A percentile compares a stretch with the other conserved stretches of the same genome.
These are phyloP conservation scores for Cladophialophora immunda DNA, from an alignment of 2,329 filamentous ascomycete genomes.

Conservation along the genomic window DNA sequence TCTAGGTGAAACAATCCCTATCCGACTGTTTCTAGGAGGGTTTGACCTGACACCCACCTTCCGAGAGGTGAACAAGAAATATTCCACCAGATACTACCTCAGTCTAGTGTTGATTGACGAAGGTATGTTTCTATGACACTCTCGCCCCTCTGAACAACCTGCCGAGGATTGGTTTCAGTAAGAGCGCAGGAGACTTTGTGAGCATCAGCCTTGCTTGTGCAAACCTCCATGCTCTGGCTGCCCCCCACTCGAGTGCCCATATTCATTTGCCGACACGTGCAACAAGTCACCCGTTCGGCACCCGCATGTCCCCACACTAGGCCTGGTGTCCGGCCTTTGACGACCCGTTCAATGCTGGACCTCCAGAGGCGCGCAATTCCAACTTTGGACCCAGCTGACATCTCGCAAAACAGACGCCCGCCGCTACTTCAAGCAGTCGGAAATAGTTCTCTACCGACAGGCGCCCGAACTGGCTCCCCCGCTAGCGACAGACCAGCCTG, in stretches of 20 bases:
- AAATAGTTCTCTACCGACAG: conserved; percentile 96
- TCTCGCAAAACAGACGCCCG: conserved; percentile 72
- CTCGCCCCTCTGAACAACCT: conserved; percentile 15
- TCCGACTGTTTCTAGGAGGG: conserved; percentile 93
- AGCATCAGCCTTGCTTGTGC: background rate
- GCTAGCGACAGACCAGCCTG: conserved; percentile 40
- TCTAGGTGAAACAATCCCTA: conserved; percentile 86
- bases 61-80: conserved; percentile 99
- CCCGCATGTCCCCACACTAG: conserved; percentile 29
- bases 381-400: background rate
- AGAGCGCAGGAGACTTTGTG: background rate
- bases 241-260: background rate
- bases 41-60: conserved; percentile 98
- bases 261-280: background rate
- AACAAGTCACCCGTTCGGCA: background rate
- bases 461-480: conserved; percentile 50
- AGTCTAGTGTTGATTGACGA: conserved; percentile 96
- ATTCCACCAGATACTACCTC: conserved; percentile 96
- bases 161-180: background rate
- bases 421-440: conserved; percentile 98
- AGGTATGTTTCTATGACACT: conserved; percentile 62
- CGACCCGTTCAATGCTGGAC: background rate
- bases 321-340: conserved; percentile 9
- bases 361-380: background rate
- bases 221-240: background rate